These are phyloP conservation scores for Choiromyces venosus DNA, from an alignment of 495 filamentous ascomycete species.

Conservation along the genomic window DNA sequence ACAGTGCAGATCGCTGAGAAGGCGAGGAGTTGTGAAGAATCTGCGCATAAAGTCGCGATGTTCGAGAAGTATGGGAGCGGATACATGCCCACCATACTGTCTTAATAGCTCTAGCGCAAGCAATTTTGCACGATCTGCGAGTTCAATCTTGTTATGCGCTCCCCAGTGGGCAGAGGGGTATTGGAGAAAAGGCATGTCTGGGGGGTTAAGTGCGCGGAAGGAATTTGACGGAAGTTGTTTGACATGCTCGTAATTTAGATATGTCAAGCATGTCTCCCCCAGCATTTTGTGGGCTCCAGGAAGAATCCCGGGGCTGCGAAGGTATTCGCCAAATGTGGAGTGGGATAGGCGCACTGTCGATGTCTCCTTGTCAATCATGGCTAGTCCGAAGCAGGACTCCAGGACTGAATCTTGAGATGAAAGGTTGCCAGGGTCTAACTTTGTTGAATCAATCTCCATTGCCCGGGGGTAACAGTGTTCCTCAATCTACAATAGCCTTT, in stretches of 20 bases:
- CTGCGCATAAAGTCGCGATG: rapidly evolving
- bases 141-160: not conserved
- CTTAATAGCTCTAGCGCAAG: not conserved
- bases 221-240: not conserved
- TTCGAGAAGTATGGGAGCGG: too few species aligned
- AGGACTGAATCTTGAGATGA: not conserved
- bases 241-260: not conserved
- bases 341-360: not conserved
- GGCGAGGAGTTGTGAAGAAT: not conserved
- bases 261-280: not conserved
- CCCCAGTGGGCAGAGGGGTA: not conserved
- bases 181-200: not conserved
- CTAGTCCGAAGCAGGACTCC: not conserved
- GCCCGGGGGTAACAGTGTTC: not conserved
- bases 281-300: not conserved
- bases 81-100: not conserved
- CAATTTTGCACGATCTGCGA: not conserved
- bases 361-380: not conserved
- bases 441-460: not conserved
- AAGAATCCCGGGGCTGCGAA: not conserved
- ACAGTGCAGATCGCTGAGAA: not conserved
- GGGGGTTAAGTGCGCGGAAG: too few species aligned
- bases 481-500: not conserved
- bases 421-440: not conserved
- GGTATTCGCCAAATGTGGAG: too few species aligned